Conservation (phyloP, 257 asterid species). For the Solanum raphanifolium region DNA sequence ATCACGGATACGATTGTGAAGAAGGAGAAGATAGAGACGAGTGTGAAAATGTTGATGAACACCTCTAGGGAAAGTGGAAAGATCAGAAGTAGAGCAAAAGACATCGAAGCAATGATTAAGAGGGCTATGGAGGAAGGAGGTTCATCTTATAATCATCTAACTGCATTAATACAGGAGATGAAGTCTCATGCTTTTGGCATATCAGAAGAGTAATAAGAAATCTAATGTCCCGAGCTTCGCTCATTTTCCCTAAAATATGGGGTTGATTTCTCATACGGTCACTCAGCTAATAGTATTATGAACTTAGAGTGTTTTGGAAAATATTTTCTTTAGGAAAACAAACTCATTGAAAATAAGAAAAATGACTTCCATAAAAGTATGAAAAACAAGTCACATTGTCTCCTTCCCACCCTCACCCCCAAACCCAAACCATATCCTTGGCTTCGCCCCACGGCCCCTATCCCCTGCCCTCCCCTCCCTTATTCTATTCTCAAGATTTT, state of each 20-base stretch:
- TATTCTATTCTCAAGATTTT: no score
- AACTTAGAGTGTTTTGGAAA: no score
- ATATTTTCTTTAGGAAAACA: no score
- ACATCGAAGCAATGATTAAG: neutral
- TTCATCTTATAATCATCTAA: conserved; percentile 9
- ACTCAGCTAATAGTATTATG: neutral
- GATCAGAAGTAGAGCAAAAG: conserved; percentile 4
- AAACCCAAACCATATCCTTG: no score
- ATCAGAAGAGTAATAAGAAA: neutral
- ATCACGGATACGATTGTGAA: neutral
- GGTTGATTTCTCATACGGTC: neutral
- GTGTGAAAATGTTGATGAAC: neutral
- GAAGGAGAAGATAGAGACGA: neutral
- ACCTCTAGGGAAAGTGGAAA: neutral
- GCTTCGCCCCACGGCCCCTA: no score
- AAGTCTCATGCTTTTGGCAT: conserved; percentile 6
- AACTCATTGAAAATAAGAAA: no score
- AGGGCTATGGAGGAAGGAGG: conserved; percentile 14
- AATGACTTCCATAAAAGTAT: no score
- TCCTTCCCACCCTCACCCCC: no score
- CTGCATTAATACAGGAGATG: conserved; percentile 1
- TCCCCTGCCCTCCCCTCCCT: no score
- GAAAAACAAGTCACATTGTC: no score
- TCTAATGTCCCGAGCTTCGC: neutral
- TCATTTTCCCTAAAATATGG: neutral